Conservation (phyloP, 202 grass and related monocot species). For the Eragrostis tef region DNA sequence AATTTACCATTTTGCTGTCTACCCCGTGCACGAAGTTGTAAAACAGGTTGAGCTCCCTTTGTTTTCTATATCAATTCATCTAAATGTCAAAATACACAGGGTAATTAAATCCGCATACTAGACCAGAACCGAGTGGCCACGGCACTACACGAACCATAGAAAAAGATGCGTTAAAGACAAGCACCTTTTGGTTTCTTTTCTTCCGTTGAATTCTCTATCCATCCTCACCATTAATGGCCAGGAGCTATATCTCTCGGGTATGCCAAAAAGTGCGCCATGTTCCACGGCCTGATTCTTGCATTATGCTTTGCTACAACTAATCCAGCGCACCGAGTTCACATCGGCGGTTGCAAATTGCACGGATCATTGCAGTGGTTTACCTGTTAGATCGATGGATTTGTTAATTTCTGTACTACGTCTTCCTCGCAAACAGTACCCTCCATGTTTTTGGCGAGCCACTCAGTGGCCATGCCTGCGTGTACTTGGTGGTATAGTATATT, state of each 20-base stretch:
- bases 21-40: too few relatives aligned
- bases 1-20: neutral
- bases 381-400: neutral
- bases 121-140: neutral
- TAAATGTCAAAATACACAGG: neutral
- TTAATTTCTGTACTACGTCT: too few relatives aligned
- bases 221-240: conserved; percentile 33
- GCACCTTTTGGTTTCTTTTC: conserved; percentile 16
- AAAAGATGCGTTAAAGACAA: neutral
- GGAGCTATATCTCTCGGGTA: neutral
- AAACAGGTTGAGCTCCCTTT: neutral
- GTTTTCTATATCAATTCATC: neutral
- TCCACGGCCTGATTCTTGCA: conserved; percentile 28
- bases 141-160: neutral
- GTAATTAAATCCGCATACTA: neutral
- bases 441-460: too few relatives aligned
- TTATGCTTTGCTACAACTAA: neutral
- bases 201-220: neutral
- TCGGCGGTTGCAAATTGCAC: neutral
- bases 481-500: too few relatives aligned
- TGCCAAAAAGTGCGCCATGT: conserved; percentile 36
- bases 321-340: neutral
- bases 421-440: too few relatives aligned
- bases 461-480: too few relatives aligned
- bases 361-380: neutral